Base-by-base conservation (phyloP, 1,139 yeast genomes). In the Candida neerlandica region DNA sequence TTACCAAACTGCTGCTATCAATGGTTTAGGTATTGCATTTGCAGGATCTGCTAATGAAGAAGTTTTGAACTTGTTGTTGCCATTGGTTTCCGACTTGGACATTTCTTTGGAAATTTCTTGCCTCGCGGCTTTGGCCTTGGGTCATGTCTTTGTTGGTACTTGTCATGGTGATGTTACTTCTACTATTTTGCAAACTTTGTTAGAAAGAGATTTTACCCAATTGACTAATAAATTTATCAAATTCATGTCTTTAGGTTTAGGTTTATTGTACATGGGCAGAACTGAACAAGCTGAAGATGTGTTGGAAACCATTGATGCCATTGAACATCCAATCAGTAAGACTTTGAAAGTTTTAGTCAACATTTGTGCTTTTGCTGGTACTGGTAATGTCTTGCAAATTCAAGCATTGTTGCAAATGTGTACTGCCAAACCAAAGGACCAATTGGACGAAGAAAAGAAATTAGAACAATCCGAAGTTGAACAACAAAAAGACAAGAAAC, bases 201-300 rank as follows among this genome's bases (percentile, higher is more conserved):
- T 94, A 61, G 99, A 95, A 66, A 84, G 97, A 60, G 89, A 87
- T 53, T 80, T 82, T 46, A 67, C 78, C 29, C 96, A 90, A 63
- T 78, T 94, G 60, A 82, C 89, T 49, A 85, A 89, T 59, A 89
- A 90, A 65, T 94, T 94, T 89, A 83, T 90, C 47, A 83, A 92
- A 59, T 91, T 94, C 66, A 81, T 94, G 82, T 90, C 97, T 7
- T 79, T 95, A 52, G 97, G 99, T 49, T 77, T 95, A 55, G 99
- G 97, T 51, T 77, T 95, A 54, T 77, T 95, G 57, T 95, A 88
- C 71, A 85, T 94, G 83, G 97, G 97, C 57, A 94, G 91, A 70
- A 86, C 91, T 54, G 98, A 94, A 63, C 94, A 87, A 67, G 96
- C 91, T 45, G 98, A 92, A 62, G 98, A 91, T 69, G 97, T 91